Conservation (phyloP, 768 basidiomycete species). For the Saitozyma sp. region DNA sequence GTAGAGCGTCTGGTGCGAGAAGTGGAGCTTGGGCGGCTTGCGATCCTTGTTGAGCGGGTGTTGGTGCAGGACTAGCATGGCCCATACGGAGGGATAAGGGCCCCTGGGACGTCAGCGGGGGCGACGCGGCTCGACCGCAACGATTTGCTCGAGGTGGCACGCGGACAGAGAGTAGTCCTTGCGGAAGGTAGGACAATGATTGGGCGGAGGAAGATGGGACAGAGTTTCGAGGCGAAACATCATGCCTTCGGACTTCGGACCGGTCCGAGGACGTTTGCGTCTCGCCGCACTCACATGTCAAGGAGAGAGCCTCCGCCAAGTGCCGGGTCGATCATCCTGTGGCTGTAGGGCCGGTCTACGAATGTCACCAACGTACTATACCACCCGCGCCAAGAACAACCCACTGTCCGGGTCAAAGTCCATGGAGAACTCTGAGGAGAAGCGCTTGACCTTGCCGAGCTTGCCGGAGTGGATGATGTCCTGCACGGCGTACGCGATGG, state of each 20-base stretch:
- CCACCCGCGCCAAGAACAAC: conserved; percentile 28
- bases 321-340: conserved; percentile 74
- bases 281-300: conserved; percentile 64
- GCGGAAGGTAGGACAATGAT: no score
- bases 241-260: no score
- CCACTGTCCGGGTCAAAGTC: conserved; percentile 68
- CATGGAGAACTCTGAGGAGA: conserved; percentile 70
- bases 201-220: no score
- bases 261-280: no score
- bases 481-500: conserved; percentile 46
- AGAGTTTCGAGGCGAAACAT: no score
- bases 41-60: conserved; percentile 67
- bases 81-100: conserved; percentile 56
- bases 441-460: conserved; percentile 47
- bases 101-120: conserved; percentile 16
- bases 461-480: conserved; percentile 44
- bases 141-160: background rate
- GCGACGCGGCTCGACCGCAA: background rate
- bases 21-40: conserved; percentile 61
- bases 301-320: conserved; percentile 81
- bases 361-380: background rate
- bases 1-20: conserved; percentile 74
- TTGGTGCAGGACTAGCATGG: conserved; percentile 75
- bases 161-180: no score
- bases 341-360: conserved; percentile 61